These are phyloP conservation scores for Solanum tacnaense DNA, from an alignment of 257 asterid genomes.

Conservation along the genomic window DNA sequence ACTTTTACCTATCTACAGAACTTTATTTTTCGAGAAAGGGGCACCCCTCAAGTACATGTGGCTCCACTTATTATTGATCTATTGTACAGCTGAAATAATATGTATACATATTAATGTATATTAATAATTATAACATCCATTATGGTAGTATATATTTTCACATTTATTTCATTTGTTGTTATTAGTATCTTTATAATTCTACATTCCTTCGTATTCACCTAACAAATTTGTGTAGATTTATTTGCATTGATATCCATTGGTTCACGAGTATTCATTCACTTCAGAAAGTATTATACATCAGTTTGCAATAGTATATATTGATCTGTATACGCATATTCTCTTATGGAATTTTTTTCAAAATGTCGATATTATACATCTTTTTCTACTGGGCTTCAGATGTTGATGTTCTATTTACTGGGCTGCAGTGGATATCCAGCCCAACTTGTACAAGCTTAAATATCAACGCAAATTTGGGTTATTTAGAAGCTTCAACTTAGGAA, in stretches of 20 bases:
- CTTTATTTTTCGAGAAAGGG: no score
- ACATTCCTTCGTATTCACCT: not conserved
- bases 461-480: not conserved
- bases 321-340: not conserved
- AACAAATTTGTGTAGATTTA: not conserved
- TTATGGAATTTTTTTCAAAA: not conserved
- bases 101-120: not conserved
- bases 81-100: not conserved
- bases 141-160: not conserved
- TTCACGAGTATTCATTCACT: not conserved
- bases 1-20: no score
- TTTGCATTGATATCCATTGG: not conserved
- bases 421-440: not conserved
- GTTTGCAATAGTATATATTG: not conserved
- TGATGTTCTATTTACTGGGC: not conserved
- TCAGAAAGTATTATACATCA: not conserved
- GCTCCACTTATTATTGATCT: not conserved
- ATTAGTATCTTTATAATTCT: not conserved
- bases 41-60: not conserved
- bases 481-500: not conserved
- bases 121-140: not conserved
- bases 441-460: not conserved
- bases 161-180: not conserved
- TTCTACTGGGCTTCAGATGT: not conserved
- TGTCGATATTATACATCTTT: not conserved